Conservation (phyloP, 2,329 filamentous ascomycete genomes). For the Byssoonygena ceratinophila region DNA sequence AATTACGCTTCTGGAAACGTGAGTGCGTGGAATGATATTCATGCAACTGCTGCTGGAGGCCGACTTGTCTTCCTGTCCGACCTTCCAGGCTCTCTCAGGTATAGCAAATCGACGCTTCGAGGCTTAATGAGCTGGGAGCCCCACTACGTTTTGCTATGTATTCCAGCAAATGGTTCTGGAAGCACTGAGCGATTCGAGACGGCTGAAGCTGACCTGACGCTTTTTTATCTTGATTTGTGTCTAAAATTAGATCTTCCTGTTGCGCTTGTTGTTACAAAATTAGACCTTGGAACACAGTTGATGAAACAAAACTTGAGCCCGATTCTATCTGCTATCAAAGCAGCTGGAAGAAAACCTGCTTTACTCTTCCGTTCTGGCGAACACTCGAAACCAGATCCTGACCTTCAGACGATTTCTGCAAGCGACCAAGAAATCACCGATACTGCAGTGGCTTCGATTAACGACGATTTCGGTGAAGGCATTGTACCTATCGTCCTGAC, state of each 20-base stretch:
- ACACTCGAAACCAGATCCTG: constrained; percentile 42
- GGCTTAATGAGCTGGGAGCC: constrained; percentile 93
- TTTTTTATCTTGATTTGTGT: constrained; percentile 75
- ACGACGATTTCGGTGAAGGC: constrained; percentile 29
- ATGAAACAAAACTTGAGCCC: constrained; percentile 61
- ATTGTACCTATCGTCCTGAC: constrained; percentile 78
- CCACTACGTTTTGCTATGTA: constrained; percentile 82
- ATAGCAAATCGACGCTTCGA: constrained; percentile 75
- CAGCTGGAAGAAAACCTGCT: constrained; percentile 59
- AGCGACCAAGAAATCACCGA: constrained; percentile 50
- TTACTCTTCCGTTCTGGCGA: constrained; percentile 46
- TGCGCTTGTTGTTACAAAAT: constrained; percentile 76
- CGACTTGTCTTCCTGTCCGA: constrained; percentile 82
- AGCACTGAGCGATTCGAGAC: constrained; percentile 32
- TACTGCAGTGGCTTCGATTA: constrained; percentile 40
- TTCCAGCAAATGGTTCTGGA: constrained; percentile 62
- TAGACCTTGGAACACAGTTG: constrained; percentile 68
- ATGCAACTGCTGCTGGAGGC: constrained; percentile 62
- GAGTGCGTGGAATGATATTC: constrained; percentile 89
- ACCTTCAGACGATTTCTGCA: constrained; percentile 48
- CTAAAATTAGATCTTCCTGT: constrained; percentile 68
- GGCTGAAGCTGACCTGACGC: constrained; percentile 56
- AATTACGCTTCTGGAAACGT: constrained; percentile 83
- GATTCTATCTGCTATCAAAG: constrained; percentile 67
- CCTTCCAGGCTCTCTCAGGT: constrained; percentile 82